A percentile compares a stretch with the other conserved stretches of the same genome.
Evolutionary conservation across 2,329 filamentous ascomycete genomes (phyloP).

Genomic region (Eurotiales sp.): DNA sequence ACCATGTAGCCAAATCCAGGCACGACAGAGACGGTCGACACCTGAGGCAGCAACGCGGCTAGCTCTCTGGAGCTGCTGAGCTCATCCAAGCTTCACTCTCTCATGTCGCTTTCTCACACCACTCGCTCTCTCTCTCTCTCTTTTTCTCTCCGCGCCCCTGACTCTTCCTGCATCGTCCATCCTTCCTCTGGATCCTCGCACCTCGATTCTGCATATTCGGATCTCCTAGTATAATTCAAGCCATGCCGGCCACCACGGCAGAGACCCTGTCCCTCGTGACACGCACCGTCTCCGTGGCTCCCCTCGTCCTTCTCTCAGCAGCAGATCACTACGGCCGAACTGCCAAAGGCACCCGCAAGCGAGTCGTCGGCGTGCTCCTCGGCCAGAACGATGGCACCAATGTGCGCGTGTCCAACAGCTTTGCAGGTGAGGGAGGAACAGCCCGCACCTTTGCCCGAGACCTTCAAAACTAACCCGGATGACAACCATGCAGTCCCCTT

Average conservation of each 20-base stretch:
- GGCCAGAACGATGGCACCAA: slow-evolving; percentile 96
- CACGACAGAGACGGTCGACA: too few species aligned
- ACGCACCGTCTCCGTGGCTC: slow-evolving; percentile 93
- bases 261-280: slow-evolving; percentile 94
- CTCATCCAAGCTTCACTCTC: too few species aligned
- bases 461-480: slow-evolving; percentile 19
- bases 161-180: too few species aligned
- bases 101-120: too few species aligned
- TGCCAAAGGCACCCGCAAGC: slow-evolving; percentile 79
- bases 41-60: too few species aligned
- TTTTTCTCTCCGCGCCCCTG: too few species aligned
- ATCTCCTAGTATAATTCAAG: too few species aligned
- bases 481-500: slow-evolving; percentile 68
- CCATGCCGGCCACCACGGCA: slow-evolving; percentile 93
- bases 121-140: too few species aligned
- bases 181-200: too few species aligned
- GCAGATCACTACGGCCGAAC: slow-evolving; percentile 98
- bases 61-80: too few species aligned
- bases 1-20: too few species aligned
- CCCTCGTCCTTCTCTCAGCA: slow-evolving; percentile 92
- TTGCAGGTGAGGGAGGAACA: slow-evolving; percentile 66
- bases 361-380: slow-evolving; percentile 90
- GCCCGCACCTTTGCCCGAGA: neutral
- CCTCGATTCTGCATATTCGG: too few species aligned
- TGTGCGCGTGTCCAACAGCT: slow-evolving; percentile 97